These are phyloP conservation scores for Ophiostoma perfectum DNA, from an alignment of 2,329 filamentous ascomycete genomes.

Conservation along the genomic window DNA sequence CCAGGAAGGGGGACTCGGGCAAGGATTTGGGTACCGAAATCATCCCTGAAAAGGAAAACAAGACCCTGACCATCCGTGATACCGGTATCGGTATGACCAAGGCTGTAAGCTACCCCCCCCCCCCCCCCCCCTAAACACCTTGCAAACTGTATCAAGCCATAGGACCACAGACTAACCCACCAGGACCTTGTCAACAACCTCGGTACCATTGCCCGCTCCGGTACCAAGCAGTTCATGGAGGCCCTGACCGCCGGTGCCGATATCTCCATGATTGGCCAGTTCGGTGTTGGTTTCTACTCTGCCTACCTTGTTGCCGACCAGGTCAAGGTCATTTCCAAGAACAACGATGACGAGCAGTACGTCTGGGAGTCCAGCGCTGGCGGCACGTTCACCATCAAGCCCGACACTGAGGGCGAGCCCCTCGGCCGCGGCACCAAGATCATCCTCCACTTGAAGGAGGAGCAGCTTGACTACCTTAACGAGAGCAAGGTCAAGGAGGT, in stretches of 20 bases:
- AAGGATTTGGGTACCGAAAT: slow-evolving; percentile 99
- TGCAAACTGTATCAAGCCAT: not conserved
- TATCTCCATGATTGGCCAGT: slow-evolving; percentile 99
- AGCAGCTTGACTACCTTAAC: slow-evolving; percentile 97
- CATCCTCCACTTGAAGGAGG: slow-evolving; percentile 97
- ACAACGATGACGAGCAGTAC: slow-evolving; percentile 99
- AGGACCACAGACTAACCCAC: not conserved
- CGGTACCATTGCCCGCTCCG: slow-evolving; percentile 97
- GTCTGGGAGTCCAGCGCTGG: slow-evolving; percentile 97
- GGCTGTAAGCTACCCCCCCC: slow-evolving; percentile 78
- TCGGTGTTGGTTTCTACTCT: slow-evolving; percentile 99
- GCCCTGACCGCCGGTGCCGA: slow-evolving; percentile 95
- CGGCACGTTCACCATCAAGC: slow-evolving; percentile 89
- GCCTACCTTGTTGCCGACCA: slow-evolving; percentile 98
- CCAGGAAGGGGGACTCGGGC: slow-evolving; percentile 91
- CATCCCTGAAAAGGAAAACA: slow-evolving; percentile 93
- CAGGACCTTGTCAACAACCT: slow-evolving; percentile 99
- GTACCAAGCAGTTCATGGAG: slow-evolving; percentile 99
- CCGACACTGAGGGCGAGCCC: slow-evolving; percentile 84
- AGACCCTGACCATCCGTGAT: slow-evolving; percentile 96
- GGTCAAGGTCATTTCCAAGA: slow-evolving; percentile 92
- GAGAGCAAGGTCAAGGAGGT: slow-evolving; percentile 99
- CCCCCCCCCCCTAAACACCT: not conserved
- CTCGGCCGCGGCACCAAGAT: slow-evolving; percentile 96
- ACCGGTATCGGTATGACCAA: slow-evolving; percentile 99